A percentile compares a stretch with the other conserved stretches of the same genome.
phyloP scores from a whole-genome alignment of 1,284 basidiomycete species.

The Ustilago vetiveriae region DNA sequence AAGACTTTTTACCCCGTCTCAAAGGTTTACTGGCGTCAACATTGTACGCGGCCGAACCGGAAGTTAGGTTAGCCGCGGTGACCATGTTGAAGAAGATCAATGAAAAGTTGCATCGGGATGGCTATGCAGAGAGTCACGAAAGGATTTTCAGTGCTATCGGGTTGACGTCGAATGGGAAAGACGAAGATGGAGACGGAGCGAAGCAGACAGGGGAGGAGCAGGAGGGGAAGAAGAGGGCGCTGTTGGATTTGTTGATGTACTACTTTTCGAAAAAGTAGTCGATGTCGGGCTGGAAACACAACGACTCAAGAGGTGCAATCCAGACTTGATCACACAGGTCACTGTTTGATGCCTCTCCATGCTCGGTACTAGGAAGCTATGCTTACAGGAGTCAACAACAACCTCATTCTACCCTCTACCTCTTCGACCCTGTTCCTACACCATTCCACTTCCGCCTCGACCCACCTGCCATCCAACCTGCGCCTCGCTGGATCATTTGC shows the following conservation, averaged over 20 bases:
- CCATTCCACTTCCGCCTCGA: conserved; percentile 19
- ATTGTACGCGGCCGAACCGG: background rate
- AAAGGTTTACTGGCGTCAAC: background rate
- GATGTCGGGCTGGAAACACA: no score
- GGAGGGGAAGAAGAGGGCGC: conserved; percentile 4
- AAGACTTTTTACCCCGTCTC: conserved; percentile 48
- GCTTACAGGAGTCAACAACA: conserved; percentile 23
- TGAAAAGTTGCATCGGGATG: conserved; percentile 2
- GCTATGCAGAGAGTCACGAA: conserved; percentile 10
- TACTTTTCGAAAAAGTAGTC: conserved; percentile 35
- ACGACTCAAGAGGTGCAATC: no score
- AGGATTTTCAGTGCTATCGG: conserved; percentile 31
- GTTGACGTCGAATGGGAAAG: background rate
- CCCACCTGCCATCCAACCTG: conserved; percentile 13
- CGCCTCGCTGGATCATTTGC: background rate
- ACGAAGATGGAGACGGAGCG: no score
- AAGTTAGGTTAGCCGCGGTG: conserved; percentile 12
- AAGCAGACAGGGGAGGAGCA: no score
- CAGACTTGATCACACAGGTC: no score
- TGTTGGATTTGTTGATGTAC: conserved; percentile 52
- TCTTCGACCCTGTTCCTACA: conserved; percentile 18
- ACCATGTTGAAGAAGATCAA: conserved; percentile 32
- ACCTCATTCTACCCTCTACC: conserved; percentile 12
- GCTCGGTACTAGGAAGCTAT: no score
- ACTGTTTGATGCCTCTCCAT: no score